These are phyloP conservation scores for Ceratopteris richardii DNA, from an alignment of 75 land plant genomes.

Conservation along the genomic window DNA sequence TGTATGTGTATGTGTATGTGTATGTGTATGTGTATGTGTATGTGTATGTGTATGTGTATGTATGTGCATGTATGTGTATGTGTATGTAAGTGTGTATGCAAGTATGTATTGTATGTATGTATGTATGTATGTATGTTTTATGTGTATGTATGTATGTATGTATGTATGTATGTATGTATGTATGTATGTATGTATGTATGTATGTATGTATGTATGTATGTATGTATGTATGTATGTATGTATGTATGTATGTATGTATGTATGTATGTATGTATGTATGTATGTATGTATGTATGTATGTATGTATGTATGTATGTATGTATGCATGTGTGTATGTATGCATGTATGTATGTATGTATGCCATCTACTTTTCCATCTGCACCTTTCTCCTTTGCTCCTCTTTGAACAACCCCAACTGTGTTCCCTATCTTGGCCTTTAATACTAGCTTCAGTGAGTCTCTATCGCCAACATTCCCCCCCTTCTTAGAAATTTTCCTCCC, in stretches of 20 bases:
- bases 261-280: constrained; percentile 1
- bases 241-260: not conserved
- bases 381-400: not conserved
- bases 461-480: no score
- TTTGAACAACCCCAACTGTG: not conserved
- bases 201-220: not conserved
- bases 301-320: not conserved
- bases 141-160: not conserved
- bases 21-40: no score
- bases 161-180: not conserved
- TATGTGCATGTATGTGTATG: no score
- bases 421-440: no score
- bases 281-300: not conserved
- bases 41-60: no score
- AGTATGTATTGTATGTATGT: no score
- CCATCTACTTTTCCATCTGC: not conserved
- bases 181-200: not conserved
- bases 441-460: no score
- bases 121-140: no score
- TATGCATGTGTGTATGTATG: not conserved
- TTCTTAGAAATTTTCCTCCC: no score
- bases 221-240: not conserved
- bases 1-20: no score
- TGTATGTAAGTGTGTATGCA: no score
- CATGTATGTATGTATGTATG: not conserved